phyloP scores from a whole-genome alignment of 352 stramenopile species.

The Phytophthora pluvialis region DNA sequence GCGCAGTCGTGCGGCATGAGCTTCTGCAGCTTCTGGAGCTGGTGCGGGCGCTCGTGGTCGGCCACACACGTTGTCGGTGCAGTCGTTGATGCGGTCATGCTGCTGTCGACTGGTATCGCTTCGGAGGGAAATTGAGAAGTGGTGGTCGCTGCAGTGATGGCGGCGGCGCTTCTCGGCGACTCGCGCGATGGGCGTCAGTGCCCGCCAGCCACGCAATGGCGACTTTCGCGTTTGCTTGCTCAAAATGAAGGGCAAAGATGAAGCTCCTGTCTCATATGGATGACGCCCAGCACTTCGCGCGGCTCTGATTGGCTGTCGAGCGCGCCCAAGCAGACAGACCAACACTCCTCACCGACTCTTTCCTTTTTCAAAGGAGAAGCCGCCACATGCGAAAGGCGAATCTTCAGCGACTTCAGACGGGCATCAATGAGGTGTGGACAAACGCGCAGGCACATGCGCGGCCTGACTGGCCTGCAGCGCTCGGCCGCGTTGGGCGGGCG shows the following conservation, averaged over 20 bases:
- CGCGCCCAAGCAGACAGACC: constrained; percentile 6
- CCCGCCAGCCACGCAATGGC: too few relatives aligned
- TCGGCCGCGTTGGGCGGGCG: background rate
- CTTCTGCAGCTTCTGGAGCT: constrained; percentile 38
- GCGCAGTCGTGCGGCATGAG: constrained; percentile 42
- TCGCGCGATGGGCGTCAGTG: constrained; percentile 7
- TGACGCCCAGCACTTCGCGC: background rate
- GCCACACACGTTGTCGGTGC: constrained; percentile 7
- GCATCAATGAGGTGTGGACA: constrained; percentile 28
- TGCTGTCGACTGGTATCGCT: background rate
- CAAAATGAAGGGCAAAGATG: constrained; percentile 23
- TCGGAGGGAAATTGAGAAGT: constrained; percentile 30
- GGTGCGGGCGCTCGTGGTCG: constrained; percentile 23
- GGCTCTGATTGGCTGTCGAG: constrained; percentile 22
- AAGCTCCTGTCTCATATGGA: constrained; percentile 27
- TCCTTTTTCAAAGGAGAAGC: constrained; percentile 4
- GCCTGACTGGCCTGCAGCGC: constrained; percentile 12
- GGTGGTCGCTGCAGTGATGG: background rate
- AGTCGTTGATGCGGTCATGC: constrained; percentile 19
- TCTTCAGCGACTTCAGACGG: constrained; percentile 3
- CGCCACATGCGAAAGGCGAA: constrained; percentile 5
- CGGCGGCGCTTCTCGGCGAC: background rate
- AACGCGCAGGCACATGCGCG: constrained; percentile 1
- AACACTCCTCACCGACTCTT: constrained; percentile 10
- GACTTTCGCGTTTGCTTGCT: constrained; percentile 5